These are phyloP conservation scores for Saitozyma sp. DNA, from an alignment of 768 basidiomycete genomes.

Conservation along the genomic window DNA sequence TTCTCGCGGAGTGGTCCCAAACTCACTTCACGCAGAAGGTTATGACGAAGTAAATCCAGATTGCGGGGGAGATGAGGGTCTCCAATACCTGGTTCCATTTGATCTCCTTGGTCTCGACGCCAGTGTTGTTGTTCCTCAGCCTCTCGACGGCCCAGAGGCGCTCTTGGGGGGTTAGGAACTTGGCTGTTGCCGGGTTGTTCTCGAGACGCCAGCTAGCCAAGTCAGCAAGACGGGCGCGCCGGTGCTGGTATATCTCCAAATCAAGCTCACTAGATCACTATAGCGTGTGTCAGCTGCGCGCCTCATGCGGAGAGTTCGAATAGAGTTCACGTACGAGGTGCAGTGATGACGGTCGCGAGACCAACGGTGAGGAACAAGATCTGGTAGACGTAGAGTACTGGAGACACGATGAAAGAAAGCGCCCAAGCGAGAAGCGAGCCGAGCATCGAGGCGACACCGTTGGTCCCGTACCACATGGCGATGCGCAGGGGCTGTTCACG, in stretches of 20 bases:
- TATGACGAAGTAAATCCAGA: slow-evolving; percentile 55
- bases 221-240: too few relatives aligned
- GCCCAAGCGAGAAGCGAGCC: slow-evolving; percentile 57
- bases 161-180: slow-evolving; percentile 43
- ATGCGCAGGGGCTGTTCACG: slow-evolving; percentile 57
- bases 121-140: slow-evolving; percentile 48
- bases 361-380: slow-evolving; percentile 46
- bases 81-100: slow-evolving; percentile 33
- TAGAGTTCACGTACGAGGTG: slow-evolving; percentile 17
- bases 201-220: slow-evolving; percentile 18
- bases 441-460: slow-evolving; percentile 14
- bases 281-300: too few relatives aligned
- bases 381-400: slow-evolving; percentile 37
- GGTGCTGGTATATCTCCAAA: too few relatives aligned
- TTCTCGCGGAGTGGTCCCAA: too few relatives aligned
- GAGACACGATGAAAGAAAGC: too few relatives aligned
- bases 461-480: slow-evolving; percentile 54
- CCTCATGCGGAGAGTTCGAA: slow-evolving; percentile 20
- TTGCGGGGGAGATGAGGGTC: slow-evolving; percentile 52
- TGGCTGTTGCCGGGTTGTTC: slow-evolving; percentile 33
- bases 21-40: slow-evolving; percentile 42
- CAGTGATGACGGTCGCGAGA: slow-evolving; percentile 40
- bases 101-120: slow-evolving; percentile 30
- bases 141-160: slow-evolving; percentile 44
- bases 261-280: too few relatives aligned